Percentiles rank a stretch among this genome's conserved stretches.
These are phyloP conservation scores for Akanthomyces dipterigenus DNA, from an alignment of 2,329 filamentous ascomycete species.

Conservation along the genomic window DNA sequence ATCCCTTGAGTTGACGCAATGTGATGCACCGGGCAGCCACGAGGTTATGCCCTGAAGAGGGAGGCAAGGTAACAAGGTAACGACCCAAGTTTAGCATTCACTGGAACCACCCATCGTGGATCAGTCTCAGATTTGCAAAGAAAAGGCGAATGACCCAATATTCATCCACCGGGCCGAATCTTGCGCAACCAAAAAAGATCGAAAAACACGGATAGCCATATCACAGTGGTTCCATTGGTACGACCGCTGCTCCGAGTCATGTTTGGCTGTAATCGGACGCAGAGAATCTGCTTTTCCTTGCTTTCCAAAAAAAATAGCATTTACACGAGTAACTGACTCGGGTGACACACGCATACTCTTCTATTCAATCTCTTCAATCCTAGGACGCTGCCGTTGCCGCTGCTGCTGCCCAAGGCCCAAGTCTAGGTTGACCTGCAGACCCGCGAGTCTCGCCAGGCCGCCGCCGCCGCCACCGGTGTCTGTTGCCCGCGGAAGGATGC, in stretches of 20 bases:
- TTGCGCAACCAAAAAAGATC: too few species aligned
- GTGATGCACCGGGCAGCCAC: background rate
- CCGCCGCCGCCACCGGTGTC: slow-evolving; percentile 10
- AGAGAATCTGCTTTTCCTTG: background rate
- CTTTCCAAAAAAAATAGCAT: background rate
- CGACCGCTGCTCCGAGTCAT: too few species aligned
- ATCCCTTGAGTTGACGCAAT: background rate
- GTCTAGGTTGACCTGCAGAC: slow-evolving; percentile 30
- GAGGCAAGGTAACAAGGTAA: background rate
- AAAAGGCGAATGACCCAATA: too few species aligned
- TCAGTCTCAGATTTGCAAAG: too few species aligned
- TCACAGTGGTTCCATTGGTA: too few species aligned
- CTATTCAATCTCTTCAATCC: slow-evolving; percentile 58
- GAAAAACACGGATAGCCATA: too few species aligned
- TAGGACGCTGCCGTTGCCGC: slow-evolving; percentile 28
- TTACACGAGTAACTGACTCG: background rate
- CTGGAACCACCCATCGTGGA: too few species aligned
- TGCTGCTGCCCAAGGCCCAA: background rate
- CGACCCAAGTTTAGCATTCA: background rate
- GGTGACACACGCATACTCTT: slow-evolving; percentile 13
- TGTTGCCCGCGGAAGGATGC: slow-evolving; percentile 31
- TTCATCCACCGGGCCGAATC: too few species aligned
- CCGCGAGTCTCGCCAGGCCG: slow-evolving; percentile 29
- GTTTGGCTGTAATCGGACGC: too few species aligned
- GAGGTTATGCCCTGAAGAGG: too few species aligned